Conservation (phyloP, 2,329 filamentous ascomycete species). For the Alternaria metachromatica region DNA sequence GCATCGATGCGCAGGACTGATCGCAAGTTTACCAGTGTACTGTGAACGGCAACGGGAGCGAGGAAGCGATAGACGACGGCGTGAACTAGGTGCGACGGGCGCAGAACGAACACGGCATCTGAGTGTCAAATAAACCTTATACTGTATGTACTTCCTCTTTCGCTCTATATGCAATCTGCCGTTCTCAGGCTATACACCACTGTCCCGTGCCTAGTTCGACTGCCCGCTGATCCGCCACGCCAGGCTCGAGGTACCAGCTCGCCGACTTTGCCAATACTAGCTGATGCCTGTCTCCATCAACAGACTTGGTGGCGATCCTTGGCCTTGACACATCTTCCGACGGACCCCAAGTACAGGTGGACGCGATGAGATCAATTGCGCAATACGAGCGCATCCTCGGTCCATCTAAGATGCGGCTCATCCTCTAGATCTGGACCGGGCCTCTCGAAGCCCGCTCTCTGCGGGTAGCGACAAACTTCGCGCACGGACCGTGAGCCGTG, state of each 20-base stretch:
- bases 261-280: not conserved
- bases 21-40: not conserved
- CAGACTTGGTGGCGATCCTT: not conserved
- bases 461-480: not conserved
- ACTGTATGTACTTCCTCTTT: not conserved
- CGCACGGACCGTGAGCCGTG: not conserved
- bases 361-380: not conserved
- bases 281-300: not conserved
- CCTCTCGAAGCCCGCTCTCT: not conserved
- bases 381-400: not conserved
- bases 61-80: not conserved
- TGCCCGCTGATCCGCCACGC: not conserved
- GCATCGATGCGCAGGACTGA: slow-evolving; percentile 53
- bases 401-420: not conserved
- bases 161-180: not conserved
- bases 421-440: not conserved
- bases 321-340: not conserved
- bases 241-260: not conserved
- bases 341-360: not conserved
- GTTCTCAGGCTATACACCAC: not conserved
- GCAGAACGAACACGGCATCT: not conserved
- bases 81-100: not conserved
- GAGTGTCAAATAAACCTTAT: slow-evolving; percentile 3
- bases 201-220: not conserved
- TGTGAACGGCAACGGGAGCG: not conserved